Percentiles rank a stretch among this genome's conserved stretches.
phyloP scores from a whole-genome alignment of 148 eudicot species.

The Rhododendron williamsianum region DNA sequence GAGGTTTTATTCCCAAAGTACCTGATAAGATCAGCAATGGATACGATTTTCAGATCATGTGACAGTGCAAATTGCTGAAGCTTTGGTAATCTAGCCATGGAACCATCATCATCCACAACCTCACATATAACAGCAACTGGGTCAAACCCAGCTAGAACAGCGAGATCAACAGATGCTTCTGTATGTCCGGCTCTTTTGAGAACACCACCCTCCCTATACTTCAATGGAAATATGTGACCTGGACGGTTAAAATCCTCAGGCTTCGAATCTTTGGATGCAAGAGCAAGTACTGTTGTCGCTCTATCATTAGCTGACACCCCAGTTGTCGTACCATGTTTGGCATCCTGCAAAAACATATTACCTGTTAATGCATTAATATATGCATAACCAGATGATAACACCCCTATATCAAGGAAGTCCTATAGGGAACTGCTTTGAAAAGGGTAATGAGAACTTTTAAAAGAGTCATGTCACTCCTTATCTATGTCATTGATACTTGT shows the following conservation, averaged over 20 bases:
- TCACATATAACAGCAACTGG: slow-evolving; percentile 84
- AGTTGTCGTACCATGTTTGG: slow-evolving; percentile 84
- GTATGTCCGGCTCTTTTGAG: slow-evolving; percentile 96
- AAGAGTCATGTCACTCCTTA: not conserved
- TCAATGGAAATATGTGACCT: slow-evolving; percentile 92
- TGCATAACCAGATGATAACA: not conserved
- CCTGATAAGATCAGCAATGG: slow-evolving; percentile 93
- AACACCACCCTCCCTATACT: slow-evolving; percentile 89
- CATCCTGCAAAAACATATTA: slow-evolving; percentile 53
- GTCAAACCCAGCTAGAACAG: slow-evolving; percentile 74
- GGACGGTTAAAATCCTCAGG: slow-evolving; percentile 91
- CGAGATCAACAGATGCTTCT: slow-evolving; percentile 85
- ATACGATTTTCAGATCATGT: slow-evolving; percentile 68
- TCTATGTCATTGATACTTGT: not conserved
- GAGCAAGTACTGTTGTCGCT: slow-evolving; percentile 66
- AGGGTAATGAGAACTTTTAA: not conserved
- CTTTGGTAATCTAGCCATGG: slow-evolving; percentile 90
- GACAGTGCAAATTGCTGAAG: slow-evolving; percentile 61
- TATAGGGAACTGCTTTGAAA: not conserved
- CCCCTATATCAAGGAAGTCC: not conserved
- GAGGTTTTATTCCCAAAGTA: slow-evolving; percentile 12
- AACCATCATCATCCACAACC: slow-evolving; percentile 96
- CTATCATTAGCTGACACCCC: slow-evolving; percentile 89
- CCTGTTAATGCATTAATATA: not conserved
- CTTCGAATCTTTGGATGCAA: slow-evolving; percentile 72